Evolutionary conservation across 306 rosid species (phyloP).

Genomic region (Trifolium subterraneum): DNA sequence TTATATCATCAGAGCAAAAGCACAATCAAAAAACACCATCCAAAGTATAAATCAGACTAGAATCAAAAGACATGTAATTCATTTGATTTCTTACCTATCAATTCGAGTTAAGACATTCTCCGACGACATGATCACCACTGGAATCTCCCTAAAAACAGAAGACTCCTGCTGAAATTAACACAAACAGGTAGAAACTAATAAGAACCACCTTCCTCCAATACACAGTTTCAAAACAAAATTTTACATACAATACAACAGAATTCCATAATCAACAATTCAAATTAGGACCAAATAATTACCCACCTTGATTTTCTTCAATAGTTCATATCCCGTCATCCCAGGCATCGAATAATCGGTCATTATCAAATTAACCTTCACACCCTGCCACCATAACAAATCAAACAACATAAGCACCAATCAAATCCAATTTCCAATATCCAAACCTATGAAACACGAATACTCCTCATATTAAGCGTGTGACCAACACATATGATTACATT

Average conservation of each 20-base stretch:
- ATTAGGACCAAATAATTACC: not conserved
- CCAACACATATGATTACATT: too few species aligned
- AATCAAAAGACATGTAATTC: too few species aligned
- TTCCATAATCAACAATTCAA: not conserved
- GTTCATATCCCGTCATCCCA: slow-evolving; percentile 95
- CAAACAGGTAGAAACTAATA: not conserved
- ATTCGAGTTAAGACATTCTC: slow-evolving; percentile 89
- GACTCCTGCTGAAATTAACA: slow-evolving; percentile 76
- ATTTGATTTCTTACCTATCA: slow-evolving; percentile 67
- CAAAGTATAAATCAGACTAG: too few species aligned
- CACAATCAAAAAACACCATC: too few species aligned
- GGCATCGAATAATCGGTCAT: slow-evolving; percentile 99
- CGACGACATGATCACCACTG: slow-evolving; percentile 95
- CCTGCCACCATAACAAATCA: slow-evolving; percentile 55
- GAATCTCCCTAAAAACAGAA: slow-evolving; percentile 80
- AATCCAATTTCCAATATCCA: not conserved
- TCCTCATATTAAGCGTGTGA: too few species aligned
- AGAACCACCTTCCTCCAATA: slow-evolving; percentile 16
- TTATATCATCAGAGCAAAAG: too few species aligned
- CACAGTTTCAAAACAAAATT: not conserved
- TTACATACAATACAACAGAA: not conserved
- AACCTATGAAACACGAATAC: not conserved
- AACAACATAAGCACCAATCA: slow-evolving; percentile 30
- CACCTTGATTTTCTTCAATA: slow-evolving; percentile 94
- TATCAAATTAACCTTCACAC: slow-evolving; percentile 82